Evolutionary conservation across 495 filamentous ascomycete species (phyloP).

Genomic region (Pseudomonodictys pantanalensis): DNA sequence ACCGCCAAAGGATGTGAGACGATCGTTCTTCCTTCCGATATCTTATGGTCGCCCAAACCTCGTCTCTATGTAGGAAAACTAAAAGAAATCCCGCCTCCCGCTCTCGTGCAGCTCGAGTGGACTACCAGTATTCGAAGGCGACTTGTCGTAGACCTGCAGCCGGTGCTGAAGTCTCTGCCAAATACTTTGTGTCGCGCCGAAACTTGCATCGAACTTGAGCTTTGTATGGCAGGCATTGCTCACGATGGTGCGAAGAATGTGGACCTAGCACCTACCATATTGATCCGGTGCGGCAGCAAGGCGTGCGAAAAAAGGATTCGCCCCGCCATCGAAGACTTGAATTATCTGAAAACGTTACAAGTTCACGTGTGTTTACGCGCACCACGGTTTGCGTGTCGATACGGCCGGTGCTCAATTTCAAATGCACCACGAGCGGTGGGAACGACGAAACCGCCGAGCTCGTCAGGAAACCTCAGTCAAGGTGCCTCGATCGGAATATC

Average conservation of each 20-base stretch:
- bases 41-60: background rate
- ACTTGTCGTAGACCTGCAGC: background rate
- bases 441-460: background rate
- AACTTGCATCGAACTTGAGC: background rate
- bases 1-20: background rate
- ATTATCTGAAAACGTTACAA: background rate
- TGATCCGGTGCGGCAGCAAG: conserved; percentile 5
- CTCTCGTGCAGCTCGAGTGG: background rate
- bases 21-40: background rate
- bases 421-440: background rate
- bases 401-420: background rate
- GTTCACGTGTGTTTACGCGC: background rate
- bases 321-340: background rate
- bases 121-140: background rate
- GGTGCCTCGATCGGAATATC: too few relatives aligned
- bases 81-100: background rate
- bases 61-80: background rate
- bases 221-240: background rate
- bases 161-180: background rate
- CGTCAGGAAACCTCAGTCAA: background rate
- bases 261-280: background rate
- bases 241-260: background rate
- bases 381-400: background rate
- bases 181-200: background rate
- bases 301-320: background rate